Evolutionary conservation across 768 basidiomycete species (phyloP).

Genomic region (Lentinula boryana): DNA sequence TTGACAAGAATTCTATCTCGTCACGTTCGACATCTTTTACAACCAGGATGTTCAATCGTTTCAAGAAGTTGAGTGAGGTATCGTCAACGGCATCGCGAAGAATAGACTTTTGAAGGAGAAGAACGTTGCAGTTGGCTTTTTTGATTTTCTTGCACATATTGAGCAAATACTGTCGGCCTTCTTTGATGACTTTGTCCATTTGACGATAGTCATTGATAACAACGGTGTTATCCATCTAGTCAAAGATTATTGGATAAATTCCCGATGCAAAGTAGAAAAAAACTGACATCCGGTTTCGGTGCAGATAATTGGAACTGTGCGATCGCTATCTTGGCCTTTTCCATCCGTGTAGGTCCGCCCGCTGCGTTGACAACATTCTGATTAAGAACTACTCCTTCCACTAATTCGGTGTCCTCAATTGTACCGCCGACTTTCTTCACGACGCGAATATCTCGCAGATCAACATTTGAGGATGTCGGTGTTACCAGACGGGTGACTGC

Average conservation of each 20-base stretch:
- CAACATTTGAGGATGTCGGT: constrained; percentile 87
- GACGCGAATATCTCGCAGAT: constrained; percentile 91
- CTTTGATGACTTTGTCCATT: constrained; percentile 99
- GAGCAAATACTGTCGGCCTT: constrained; percentile 95
- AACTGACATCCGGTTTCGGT: constrained; percentile 94
- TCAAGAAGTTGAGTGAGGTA: constrained; percentile 93
- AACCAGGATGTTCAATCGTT: constrained; percentile 92
- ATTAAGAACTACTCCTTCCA: constrained; percentile 96
- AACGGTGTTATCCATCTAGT: constrained; percentile 98
- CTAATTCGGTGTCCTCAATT: constrained; percentile 96
- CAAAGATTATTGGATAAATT: constrained; percentile 1
- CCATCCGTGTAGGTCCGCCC: constrained; percentile 90
- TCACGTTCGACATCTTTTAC: constrained; percentile 98
- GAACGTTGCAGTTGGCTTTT: constrained; percentile 98
- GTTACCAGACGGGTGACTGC: constrained; percentile 91
- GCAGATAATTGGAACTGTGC: constrained; percentile 98
- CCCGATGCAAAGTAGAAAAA: background rate
- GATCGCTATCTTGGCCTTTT: constrained; percentile 97
- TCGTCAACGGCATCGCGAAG: constrained; percentile 99
- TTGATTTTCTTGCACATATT: constrained; percentile 99
- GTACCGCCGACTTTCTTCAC: constrained; percentile 99
- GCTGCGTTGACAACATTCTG: constrained; percentile 89
- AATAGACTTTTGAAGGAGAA: constrained; percentile 99
- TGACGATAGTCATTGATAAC: constrained; percentile 99
- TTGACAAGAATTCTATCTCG: constrained; percentile 95